Conservation (phyloP, 495 filamentous ascomycete genomes). For the Xylaria bambusicola region DNA sequence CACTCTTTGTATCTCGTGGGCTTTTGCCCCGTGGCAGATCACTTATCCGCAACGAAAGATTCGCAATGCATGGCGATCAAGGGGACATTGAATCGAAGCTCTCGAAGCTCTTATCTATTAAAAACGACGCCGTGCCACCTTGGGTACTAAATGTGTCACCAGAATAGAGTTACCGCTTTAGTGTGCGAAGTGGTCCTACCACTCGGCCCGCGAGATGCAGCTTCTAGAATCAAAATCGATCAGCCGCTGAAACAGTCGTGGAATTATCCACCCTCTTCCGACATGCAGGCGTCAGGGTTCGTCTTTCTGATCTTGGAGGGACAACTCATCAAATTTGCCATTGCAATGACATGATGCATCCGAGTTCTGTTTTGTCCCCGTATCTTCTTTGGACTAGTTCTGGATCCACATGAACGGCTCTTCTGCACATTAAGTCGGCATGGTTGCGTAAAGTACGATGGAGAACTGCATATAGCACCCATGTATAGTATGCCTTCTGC, state of each 20-base stretch:
- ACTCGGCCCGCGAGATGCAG: background rate
- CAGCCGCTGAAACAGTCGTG: background rate
- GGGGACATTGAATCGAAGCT: slow-evolving; percentile 21
- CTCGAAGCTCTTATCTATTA: slow-evolving; percentile 8
- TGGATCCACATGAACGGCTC: background rate
- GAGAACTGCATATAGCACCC: slow-evolving; percentile 17
- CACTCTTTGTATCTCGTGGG: slow-evolving; percentile 29
- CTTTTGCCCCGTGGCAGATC: slow-evolving; percentile 22
- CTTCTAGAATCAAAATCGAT: slow-evolving; percentile 8
- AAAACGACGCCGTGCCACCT: slow-evolving; percentile 28
- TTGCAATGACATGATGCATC: background rate
- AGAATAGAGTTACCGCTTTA: background rate
- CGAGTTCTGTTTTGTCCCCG: background rate
- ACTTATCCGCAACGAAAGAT: slow-evolving; percentile 15
- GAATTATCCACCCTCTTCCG: background rate
- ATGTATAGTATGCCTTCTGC: slow-evolving; percentile 8
- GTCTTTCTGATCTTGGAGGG: background rate
- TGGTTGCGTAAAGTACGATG: slow-evolving; percentile 3
- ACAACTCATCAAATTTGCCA: background rate
- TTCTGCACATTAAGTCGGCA: background rate
- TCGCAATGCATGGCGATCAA: slow-evolving; percentile 10
- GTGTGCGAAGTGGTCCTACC: background rate
- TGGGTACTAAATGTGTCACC: slow-evolving; percentile 29
- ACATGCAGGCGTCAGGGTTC: background rate
- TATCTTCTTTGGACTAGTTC: background rate